Conservation (phyloP, 495 filamentous ascomycete genomes). For the Pseudotulostoma volvatum region DNA sequence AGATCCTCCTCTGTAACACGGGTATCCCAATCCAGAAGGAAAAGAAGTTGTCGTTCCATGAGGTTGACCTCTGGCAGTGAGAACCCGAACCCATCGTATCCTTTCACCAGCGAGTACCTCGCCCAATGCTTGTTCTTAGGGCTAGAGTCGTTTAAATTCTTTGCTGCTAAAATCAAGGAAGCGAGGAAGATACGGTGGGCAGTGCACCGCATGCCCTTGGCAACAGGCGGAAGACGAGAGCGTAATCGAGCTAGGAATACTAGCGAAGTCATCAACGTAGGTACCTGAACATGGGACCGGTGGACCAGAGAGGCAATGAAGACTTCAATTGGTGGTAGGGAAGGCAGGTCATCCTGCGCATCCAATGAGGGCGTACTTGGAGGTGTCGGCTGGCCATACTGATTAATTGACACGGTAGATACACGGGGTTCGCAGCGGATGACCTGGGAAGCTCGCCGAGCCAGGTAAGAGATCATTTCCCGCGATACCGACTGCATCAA, state of each 20-base stretch:
- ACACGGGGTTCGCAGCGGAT: conserved; percentile 68
- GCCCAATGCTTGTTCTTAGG: conserved; percentile 99
- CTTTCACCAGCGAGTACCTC: conserved; percentile 63
- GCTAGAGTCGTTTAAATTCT: conserved; percentile 76
- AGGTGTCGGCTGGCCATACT: conserved; percentile 49
- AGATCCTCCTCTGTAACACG: conserved; percentile 72
- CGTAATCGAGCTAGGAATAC: conserved; percentile 82
- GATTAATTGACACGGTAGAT: conserved; percentile 26
- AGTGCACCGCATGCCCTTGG: conserved; percentile 94
- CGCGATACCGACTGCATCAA: conserved; percentile 63
- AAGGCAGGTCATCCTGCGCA: conserved; percentile 22
- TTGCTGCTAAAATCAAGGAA: conserved; percentile 61
- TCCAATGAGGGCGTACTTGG: conserved; percentile 49
- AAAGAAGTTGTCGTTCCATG: conserved; percentile 95
- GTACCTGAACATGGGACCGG: conserved; percentile 89
- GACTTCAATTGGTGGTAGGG: conserved; percentile 61
- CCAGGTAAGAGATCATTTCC: conserved; percentile 76
- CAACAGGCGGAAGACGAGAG: conserved; percentile 72
- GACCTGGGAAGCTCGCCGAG: conserved; percentile 64
- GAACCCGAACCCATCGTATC: conserved; percentile 74
- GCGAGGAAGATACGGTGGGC: conserved; percentile 79
- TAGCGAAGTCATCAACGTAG: conserved; percentile 88
- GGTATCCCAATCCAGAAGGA: conserved; percentile 85
- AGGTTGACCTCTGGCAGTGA: conserved; percentile 88
- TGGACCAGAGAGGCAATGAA: conserved; percentile 87